A percentile compares a stretch with the other conserved stretches of the same genome.
Evolutionary conservation across 768 basidiomycete genomes (phyloP).

Genomic region (Russula compacta): DNA sequence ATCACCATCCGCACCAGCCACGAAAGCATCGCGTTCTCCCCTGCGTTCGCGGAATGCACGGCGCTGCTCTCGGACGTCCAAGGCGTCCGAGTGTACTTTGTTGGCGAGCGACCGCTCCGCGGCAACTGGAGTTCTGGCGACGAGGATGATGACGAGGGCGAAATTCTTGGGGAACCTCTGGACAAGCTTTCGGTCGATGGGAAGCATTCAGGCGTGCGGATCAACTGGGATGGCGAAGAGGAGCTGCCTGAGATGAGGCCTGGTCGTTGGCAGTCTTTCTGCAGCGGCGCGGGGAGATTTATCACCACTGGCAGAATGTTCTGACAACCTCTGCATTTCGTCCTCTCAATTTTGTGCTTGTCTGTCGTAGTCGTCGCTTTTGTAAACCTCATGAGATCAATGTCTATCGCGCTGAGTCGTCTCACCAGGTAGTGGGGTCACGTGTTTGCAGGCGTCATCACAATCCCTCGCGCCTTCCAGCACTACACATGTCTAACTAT

Average conservation of each 20-base stretch:
- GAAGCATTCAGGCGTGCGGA: background rate
- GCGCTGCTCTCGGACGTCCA: background rate
- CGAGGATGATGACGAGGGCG: background rate
- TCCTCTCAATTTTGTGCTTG: too few species aligned
- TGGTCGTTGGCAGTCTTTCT: background rate
- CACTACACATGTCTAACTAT: too few species aligned
- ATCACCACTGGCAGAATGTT: background rate
- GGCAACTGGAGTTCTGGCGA: background rate
- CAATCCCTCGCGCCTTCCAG: too few species aligned
- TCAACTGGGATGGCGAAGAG: background rate
- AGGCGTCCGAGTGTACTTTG: slow-evolving; percentile 1
- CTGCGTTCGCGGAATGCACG: background rate
- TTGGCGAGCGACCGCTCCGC: background rate
- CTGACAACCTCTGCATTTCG: background rate
- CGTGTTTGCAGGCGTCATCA: too few species aligned
- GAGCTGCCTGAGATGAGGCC: background rate
- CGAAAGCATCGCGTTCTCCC: background rate
- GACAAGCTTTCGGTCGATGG: background rate
- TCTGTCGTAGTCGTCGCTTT: too few species aligned
- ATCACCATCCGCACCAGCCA: background rate
- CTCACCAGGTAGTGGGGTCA: too few species aligned
- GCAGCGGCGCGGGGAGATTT: background rate
- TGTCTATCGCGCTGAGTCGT: too few species aligned
- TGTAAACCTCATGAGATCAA: too few species aligned
- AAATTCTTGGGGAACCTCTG: background rate